phyloP scores from a whole-genome alignment of 108 stramenopile genomes.

The Discostella stelligeroides region DNA sequence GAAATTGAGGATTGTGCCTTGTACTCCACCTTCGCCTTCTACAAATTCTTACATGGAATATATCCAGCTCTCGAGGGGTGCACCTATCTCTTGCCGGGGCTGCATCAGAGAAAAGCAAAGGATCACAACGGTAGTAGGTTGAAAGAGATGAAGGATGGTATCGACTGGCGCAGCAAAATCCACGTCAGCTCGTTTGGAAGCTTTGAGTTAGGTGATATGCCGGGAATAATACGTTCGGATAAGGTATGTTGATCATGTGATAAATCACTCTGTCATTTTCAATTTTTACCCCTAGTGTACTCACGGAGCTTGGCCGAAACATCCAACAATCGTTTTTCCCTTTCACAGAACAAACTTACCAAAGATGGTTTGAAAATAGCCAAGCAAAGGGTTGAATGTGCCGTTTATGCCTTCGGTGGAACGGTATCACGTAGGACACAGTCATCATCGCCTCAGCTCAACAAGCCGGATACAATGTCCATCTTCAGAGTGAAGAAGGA shows the following conservation, averaged over 20 bases:
- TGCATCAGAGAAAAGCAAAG: not conserved
- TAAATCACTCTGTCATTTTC: not conserved
- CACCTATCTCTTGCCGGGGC: slow-evolving; percentile 55
- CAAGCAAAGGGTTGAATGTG: slow-evolving; percentile 58
- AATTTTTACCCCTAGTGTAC: no score
- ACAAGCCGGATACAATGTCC: slow-evolving; percentile 17
- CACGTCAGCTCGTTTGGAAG: slow-evolving; percentile 42
- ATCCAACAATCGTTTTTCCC: not conserved
- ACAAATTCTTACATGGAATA: slow-evolving; percentile 22
- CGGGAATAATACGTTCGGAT: slow-evolving; percentile 1
- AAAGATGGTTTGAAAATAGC: slow-evolving; percentile 50
- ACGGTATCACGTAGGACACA: slow-evolving; percentile 27
- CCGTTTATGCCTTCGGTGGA: slow-evolving; percentile 82
- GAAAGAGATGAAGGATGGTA: not conserved
- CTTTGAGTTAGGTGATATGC: slow-evolving; percentile 22
- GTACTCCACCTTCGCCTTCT: slow-evolving; percentile 4
- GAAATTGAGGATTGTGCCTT: slow-evolving; percentile 6
- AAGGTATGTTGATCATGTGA: slow-evolving; percentile 5
- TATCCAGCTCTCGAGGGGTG: slow-evolving; percentile 55
- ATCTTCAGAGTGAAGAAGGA: slow-evolving; percentile 26
- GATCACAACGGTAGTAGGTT: not conserved
- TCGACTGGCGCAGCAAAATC: slow-evolving; percentile 14
- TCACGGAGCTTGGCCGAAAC: no score
- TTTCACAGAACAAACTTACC: slow-evolving; percentile 6
- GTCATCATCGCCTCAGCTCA: not conserved